phyloP scores from a whole-genome alignment of 345 rosid species.

The Sapria himalayana region DNA sequence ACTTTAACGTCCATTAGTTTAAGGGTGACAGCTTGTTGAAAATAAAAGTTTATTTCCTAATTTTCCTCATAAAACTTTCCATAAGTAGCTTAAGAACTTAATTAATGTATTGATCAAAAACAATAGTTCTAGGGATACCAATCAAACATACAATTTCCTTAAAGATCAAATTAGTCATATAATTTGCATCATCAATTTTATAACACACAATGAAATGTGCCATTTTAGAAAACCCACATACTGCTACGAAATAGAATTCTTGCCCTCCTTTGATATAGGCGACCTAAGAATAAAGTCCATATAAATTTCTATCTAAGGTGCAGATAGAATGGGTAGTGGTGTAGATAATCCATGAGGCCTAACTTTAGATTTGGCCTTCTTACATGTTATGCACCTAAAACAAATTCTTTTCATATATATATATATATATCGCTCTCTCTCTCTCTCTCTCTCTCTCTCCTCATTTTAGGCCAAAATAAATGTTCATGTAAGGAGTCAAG shows the following conservation, averaged over 20 bases:
- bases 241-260: not conserved
- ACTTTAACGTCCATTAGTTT: too few species aligned
- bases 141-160: not conserved
- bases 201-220: not conserved
- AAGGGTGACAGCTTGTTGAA: too few species aligned
- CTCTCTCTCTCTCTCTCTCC: too few species aligned
- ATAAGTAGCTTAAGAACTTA: not conserved
- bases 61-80: not conserved
- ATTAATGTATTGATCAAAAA: not conserved
- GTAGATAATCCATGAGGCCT: conserved; percentile 1
- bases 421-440: too few species aligned
- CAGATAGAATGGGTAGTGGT: not conserved
- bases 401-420: too few species aligned
- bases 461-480: too few species aligned
- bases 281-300: conserved; percentile 5
- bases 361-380: not conserved
- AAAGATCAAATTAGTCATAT: not conserved
- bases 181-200: not conserved
- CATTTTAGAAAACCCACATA: not conserved
- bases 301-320: conserved; percentile 3
- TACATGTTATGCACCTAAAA: too few species aligned
- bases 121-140: not conserved
- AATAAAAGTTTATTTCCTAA: too few species aligned
- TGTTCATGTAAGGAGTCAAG: too few species aligned
- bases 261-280: not conserved